Base-by-base conservation (phyloP, 257 asterid genomes). In the Galeopsis tetrahit region DNA sequence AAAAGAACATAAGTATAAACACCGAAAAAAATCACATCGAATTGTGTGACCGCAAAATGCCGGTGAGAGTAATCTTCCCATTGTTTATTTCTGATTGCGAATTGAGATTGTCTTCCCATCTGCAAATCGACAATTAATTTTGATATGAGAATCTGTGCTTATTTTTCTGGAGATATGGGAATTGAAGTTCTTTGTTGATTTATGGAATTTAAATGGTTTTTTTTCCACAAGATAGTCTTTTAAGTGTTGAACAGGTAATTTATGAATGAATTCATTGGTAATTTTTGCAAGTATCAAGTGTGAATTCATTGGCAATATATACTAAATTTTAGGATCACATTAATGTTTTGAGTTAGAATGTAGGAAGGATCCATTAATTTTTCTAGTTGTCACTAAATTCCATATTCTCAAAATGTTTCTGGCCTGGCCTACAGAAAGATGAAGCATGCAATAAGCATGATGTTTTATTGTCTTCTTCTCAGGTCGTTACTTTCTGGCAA, bases 401-500 rank as follows among this genome's bases (percentile, higher is more conserved):
- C 32, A 28, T 6, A 7, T 17, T n/a, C 99, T 38, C 99, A 95
- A 64, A 95, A 95, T 62, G 99, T 95, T 59, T 95, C n/a, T n/a
- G n/a, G n/a, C n/a, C 98, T 4, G 90, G 87, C 63, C 75, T 74
- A 36, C 99, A 95, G 76, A 95, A 95, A 82, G 98, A 95, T 57
- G 99, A 95, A 80, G 99, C 99, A n/a, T n/a, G n/a, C n/a, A n/a
- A n/a, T n/a, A n/a, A n/a, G n/a, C n/a, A n/a, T n/a, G n/a, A n/a
- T n/a, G n/a, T 46, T 13, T 59, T 28, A 11, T 36, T 32, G 51
- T 68, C 36, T 39, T 73, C 66, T 68, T 73, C 76, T 52, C 86
- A 94, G 99, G 99, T 94, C 68, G 90, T 94, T 80, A 94, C 99
- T 70, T 94, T 91, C 80, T 94, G 99, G 99, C 98, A 94, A 87